phyloP scores from a whole-genome alignment of 441 rosid genomes.

The Arabidopsis hybrid region DNA sequence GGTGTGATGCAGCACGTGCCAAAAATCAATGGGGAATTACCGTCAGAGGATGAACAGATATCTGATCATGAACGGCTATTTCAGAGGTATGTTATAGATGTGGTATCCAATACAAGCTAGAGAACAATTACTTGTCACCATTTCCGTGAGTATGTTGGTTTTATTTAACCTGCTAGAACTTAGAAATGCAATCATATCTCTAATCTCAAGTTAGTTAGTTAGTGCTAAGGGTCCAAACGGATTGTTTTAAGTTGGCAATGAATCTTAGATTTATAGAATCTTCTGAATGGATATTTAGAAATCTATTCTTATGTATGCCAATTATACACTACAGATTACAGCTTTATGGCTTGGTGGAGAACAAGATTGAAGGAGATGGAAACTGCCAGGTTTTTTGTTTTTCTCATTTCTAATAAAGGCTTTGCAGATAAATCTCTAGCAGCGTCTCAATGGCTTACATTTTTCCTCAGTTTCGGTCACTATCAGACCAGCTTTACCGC shows the following conservation, averaged over 20 bases:
- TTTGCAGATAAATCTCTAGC: slow-evolving; percentile 22
- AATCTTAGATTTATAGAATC: neutral
- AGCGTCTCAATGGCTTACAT: slow-evolving; percentile 37
- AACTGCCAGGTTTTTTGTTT: slow-evolving; percentile 80
- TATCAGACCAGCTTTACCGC: slow-evolving; percentile 92
- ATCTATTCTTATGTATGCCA: neutral
- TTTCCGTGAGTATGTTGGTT: neutral
- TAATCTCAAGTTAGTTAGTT: neutral
- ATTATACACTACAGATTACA: slow-evolving; percentile 54
- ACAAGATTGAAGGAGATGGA: slow-evolving; percentile 90
- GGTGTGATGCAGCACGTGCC: slow-evolving; percentile 77
- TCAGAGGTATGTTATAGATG: slow-evolving; percentile 62
- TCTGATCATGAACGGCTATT: slow-evolving; percentile 88
- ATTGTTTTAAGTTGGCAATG: neutral
- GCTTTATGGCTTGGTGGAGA: slow-evolving; percentile 79
- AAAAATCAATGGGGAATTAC: slow-evolving; percentile 84
- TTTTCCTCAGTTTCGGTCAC: slow-evolving; percentile 78
- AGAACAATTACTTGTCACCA: neutral
- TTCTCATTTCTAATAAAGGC: neutral
- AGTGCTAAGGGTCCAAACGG: neutral
- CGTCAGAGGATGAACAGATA: slow-evolving; percentile 76
- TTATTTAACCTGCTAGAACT: neutral
- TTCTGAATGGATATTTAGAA: slow-evolving; percentile 18
- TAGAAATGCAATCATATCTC: slow-evolving; percentile 3
- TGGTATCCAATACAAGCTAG: slow-evolving; percentile 7